Evolutionary conservation across 2,329 filamentous ascomycete species (phyloP).

Genomic region (Tolypocladium guangdongense): DNA sequence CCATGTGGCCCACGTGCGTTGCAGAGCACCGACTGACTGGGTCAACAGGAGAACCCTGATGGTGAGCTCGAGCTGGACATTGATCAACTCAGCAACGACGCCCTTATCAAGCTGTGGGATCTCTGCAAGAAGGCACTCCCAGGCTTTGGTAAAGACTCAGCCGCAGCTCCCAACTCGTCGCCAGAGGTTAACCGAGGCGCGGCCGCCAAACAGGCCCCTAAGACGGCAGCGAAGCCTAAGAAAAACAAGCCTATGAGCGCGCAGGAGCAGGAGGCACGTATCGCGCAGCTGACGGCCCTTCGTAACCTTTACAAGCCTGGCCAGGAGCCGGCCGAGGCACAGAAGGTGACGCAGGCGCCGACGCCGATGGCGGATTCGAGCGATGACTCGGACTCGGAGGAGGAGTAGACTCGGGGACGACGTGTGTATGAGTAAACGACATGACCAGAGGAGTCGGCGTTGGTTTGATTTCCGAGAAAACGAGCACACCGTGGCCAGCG

Average conservation of each 20-base stretch:
- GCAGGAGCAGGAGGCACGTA: constrained; percentile 55
- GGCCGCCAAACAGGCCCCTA: constrained; percentile 18
- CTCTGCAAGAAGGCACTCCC: constrained; percentile 32
- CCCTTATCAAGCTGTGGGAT: constrained; percentile 40
- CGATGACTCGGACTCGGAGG: constrained; percentile 37
- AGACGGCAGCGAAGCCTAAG: constrained; percentile 41
- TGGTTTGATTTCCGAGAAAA: constrained; percentile 2
- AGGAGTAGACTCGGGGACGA: constrained; percentile 24
- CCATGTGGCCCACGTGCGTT: neutral
- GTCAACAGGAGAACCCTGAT: constrained; percentile 42
- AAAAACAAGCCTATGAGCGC: constrained; percentile 71
- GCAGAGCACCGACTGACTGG: neutral
- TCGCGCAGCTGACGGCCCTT: constrained; percentile 47
- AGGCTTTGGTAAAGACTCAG: constrained; percentile 25
- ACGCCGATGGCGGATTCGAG: constrained; percentile 23
- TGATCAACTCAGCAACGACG: constrained; percentile 44
- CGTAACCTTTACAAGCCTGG: constrained; percentile 30
- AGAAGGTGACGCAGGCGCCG: constrained; percentile 12
- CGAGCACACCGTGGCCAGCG: neutral
- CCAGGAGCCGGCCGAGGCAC: constrained; percentile 18
- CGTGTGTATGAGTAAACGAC: neutral
- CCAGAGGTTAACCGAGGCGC: constrained; percentile 18
- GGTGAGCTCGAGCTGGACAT: constrained; percentile 51
- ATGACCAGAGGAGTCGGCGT: constrained; percentile 8
- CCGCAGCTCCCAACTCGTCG: constrained; percentile 13